These are phyloP conservation scores for Gossypium longicalyx DNA, from an alignment of 345 rosid species.

Conservation along the genomic window DNA sequence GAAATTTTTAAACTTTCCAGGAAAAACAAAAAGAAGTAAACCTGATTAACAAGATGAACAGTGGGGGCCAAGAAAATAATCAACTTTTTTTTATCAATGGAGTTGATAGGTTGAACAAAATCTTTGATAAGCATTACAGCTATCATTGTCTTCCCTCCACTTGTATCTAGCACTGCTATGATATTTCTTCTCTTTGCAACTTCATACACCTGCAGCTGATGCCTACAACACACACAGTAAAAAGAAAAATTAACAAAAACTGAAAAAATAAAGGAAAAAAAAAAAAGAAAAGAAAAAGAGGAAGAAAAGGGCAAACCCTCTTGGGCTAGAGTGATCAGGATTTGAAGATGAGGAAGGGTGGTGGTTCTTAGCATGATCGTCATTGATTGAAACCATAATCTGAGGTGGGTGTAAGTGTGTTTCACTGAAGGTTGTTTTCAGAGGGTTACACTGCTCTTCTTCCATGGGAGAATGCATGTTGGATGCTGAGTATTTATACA, in stretches of 20 bases:
- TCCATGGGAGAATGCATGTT: conserved; percentile 25
- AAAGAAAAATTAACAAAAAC: neutral
- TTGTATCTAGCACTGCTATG: conserved; percentile 69
- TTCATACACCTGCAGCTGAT: conserved; percentile 55
- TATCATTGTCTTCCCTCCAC: conserved; percentile 62
- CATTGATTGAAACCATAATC: conserved; percentile 3
- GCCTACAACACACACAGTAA: conserved; percentile 29
- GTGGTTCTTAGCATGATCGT: conserved; percentile 4
- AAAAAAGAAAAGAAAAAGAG: neutral
- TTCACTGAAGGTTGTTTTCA: conserved; percentile 43
- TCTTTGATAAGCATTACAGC: conserved; percentile 61
- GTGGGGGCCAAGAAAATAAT: conserved; percentile 77
- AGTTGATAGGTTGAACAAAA: conserved; percentile 32
- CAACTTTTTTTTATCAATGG: conserved; percentile 36
- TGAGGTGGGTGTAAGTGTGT: conserved; percentile 28
- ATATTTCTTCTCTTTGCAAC: conserved; percentile 64
- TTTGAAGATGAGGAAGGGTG: neutral
- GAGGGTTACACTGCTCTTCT: conserved; percentile 25
- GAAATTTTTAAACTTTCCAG: neutral
- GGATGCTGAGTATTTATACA: neutral
- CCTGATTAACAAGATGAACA: conserved; percentile 79
- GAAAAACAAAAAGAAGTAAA: conserved; percentile 22
- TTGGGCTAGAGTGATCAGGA: conserved; percentile 26
- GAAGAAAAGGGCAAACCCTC: conserved; percentile 30
- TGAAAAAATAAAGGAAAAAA: neutral